Evolutionary conservation across 2,329 filamentous ascomycete species (phyloP).

Genomic region (Fusarium neocosmosporiellum): DNA sequence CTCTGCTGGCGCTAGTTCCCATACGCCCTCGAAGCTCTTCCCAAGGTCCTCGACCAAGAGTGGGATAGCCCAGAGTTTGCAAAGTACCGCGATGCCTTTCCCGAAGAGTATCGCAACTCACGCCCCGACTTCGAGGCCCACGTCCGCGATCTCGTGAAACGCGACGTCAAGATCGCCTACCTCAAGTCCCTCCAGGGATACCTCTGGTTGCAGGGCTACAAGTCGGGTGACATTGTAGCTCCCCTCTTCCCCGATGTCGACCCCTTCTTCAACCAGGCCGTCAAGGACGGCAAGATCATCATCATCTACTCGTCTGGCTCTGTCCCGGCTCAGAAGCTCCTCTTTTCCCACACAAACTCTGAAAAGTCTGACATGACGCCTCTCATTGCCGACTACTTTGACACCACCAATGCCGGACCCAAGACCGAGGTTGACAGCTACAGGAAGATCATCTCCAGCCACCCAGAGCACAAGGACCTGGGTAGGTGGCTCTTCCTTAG

Average conservation of each 20-base stretch:
- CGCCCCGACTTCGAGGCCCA: conserved; percentile 72
- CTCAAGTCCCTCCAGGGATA: conserved; percentile 84
- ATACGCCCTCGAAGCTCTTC: conserved; percentile 76
- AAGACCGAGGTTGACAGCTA: conserved; percentile 79
- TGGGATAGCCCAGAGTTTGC: conserved; percentile 76
- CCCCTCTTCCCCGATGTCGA: conserved; percentile 81
- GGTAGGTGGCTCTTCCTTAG: conserved; percentile 80
- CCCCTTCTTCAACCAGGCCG: conserved; percentile 71
- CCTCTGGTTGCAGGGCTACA: conserved; percentile 81
- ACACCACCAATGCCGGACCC: conserved; percentile 82
- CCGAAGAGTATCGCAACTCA: conserved; percentile 69
- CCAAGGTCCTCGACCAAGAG: conserved; percentile 69
- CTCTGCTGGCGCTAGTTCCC: conserved; percentile 69
- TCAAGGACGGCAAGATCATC: conserved; percentile 64
- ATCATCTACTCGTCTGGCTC: conserved; percentile 88
- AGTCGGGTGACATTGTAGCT: conserved; percentile 74
- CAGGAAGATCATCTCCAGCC: conserved; percentile 65
- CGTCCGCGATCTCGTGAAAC: conserved; percentile 75
- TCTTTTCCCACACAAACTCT: conserved; percentile 76
- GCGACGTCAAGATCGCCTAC: conserved; percentile 80
- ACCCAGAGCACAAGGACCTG: conserved; percentile 55
- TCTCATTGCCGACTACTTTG: conserved; percentile 76
- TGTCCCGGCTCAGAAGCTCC: conserved; percentile 81
- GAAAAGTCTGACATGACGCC: conserved; percentile 68
- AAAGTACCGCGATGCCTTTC: conserved; percentile 77